Conservation (phyloP, 2,329 filamentous ascomycete species). For the Sporothrix euskadiensis region DNA sequence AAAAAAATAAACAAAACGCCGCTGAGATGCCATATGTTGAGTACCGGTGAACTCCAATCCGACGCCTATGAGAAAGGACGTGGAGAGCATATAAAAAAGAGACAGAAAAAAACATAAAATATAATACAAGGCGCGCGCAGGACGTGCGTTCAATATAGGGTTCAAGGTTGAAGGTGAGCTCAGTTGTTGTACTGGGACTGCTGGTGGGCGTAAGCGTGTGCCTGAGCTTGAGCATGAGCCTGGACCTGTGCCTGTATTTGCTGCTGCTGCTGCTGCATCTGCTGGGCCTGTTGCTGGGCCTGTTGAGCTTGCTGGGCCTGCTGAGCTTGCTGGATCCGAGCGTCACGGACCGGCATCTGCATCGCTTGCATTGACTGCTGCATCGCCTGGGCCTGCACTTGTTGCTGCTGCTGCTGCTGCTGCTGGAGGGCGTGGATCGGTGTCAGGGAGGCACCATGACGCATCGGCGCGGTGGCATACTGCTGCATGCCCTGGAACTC, state of each 20-base stretch:
- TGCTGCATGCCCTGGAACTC: constrained; percentile 47
- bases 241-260: not conserved
- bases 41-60: not conserved
- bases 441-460: constrained; percentile 27
- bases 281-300: not conserved
- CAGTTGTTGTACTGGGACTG: constrained; percentile 16
- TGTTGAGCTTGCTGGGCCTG: not conserved
- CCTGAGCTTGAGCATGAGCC: not conserved
- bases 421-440: constrained; percentile 29
- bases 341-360: constrained; percentile 22
- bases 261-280: constrained; percentile 23
- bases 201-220: constrained; percentile 7
- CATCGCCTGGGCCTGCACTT: constrained; percentile 10
- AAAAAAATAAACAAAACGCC: not conserved
- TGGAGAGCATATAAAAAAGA: constrained; percentile 1
- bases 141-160: not conserved
- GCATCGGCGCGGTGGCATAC: constrained; percentile 17
- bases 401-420: constrained; percentile 22
- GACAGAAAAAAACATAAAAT: not conserved
- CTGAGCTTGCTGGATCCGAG: constrained; percentile 9
- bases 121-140: not conserved
- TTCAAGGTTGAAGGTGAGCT: not conserved
- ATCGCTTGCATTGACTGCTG: constrained; percentile 17
- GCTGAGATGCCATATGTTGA: constrained; percentile 7
- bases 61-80: not conserved